Evolutionary conservation across 2,329 filamentous ascomycete species (phyloP).

Genomic region (Cercospora sojina): DNA sequence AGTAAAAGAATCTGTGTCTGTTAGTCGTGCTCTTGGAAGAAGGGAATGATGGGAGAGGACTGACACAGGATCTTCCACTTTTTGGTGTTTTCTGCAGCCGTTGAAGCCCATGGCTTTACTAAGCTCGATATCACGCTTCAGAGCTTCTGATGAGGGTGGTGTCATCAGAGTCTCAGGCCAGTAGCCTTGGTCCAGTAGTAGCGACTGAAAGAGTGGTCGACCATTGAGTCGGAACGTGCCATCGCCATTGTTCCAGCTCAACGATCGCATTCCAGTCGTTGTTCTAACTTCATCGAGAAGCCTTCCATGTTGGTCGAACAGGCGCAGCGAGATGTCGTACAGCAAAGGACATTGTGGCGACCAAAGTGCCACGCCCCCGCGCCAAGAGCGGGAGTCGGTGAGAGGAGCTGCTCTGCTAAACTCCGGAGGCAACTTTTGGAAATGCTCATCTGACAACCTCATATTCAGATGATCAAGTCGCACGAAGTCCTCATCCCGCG

Average conservation of each 20-base stretch:
- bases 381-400: slow-evolving; percentile 48
- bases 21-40: neutral
- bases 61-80: slow-evolving; percentile 58
- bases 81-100: slow-evolving; percentile 64
- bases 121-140: slow-evolving; percentile 56
- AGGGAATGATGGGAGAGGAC: neutral
- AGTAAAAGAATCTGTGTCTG: slow-evolving; percentile 54
- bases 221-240: slow-evolving; percentile 60
- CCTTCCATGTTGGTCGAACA: slow-evolving; percentile 46
- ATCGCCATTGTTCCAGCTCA: slow-evolving; percentile 60
- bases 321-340: slow-evolving; percentile 56
- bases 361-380: slow-evolving; percentile 61
- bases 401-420: slow-evolving; percentile 40
- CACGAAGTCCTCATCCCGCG: slow-evolving; percentile 52
- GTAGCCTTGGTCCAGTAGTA: slow-evolving; percentile 63
- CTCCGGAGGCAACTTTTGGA: slow-evolving; percentile 42
- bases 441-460: slow-evolving; percentile 48
- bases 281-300: slow-evolving; percentile 59
- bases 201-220: slow-evolving; percentile 59
- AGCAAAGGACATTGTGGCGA: slow-evolving; percentile 59
- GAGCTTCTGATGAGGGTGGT: slow-evolving; percentile 49
- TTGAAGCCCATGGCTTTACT: slow-evolving; percentile 63
- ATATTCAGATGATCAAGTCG: slow-evolving; percentile 49
- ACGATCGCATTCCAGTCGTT: slow-evolving; percentile 60
- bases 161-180: slow-evolving; percentile 63